Conservation (phyloP, 257 asterid genomes). For the Nicotiana paniculata region DNA sequence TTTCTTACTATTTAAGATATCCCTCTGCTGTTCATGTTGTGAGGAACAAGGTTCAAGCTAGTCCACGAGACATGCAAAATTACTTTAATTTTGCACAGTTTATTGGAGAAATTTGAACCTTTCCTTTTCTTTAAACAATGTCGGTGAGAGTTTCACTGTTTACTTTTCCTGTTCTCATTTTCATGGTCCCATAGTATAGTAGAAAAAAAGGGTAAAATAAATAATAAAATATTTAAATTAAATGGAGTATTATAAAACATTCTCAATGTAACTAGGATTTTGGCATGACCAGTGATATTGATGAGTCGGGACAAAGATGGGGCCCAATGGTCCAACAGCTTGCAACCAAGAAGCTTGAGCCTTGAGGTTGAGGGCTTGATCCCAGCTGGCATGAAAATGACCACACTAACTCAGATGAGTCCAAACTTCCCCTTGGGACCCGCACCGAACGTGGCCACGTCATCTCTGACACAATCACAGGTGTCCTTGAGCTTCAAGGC, state of each 20-base stretch:
- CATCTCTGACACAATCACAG: constrained; percentile 34
- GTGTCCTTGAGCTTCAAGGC: constrained; percentile 32
- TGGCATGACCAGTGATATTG: neutral
- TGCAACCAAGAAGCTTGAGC: neutral
- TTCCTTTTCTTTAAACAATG: neutral
- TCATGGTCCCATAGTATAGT: neutral
- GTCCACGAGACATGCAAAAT: too few relatives aligned
- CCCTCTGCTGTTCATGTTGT: too few relatives aligned
- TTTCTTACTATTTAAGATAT: too few relatives aligned
- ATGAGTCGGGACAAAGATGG: constrained; percentile 5
- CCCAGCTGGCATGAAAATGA: constrained; percentile 12
- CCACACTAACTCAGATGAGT: constrained; percentile 3
- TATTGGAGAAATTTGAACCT: too few relatives aligned
- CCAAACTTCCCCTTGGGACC: constrained; percentile 23
- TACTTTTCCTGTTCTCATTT: neutral
- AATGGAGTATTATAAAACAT: neutral
- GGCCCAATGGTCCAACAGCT: neutral
- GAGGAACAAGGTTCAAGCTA: too few relatives aligned
- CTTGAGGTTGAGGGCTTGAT: neutral
- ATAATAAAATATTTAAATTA: neutral
- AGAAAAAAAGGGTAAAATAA: neutral
- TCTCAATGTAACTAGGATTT: neutral
- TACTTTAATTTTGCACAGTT: too few relatives aligned
- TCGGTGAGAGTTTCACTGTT: neutral
- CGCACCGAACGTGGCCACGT: constrained; percentile 54